Percentiles rank a stretch among this genome's conserved stretches.
Conservation (phyloP, 2,329 filamentous ascomycete genomes). For the Botrytis porri region DNA sequence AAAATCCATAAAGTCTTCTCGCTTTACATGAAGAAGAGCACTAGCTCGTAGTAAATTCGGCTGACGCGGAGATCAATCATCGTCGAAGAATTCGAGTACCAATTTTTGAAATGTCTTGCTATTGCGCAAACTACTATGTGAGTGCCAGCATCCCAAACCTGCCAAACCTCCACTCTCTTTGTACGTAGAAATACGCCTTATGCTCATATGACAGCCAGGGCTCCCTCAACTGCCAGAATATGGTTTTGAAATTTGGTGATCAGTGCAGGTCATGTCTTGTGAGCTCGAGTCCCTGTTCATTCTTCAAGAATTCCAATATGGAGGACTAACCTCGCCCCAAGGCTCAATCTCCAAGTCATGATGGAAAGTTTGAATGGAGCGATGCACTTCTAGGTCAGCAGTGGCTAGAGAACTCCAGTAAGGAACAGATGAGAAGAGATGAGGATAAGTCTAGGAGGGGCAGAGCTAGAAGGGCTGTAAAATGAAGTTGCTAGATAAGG, state of each 20-base stretch:
- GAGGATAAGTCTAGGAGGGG: background rate
- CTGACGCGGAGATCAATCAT: background rate
- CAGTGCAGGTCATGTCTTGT: conserved; percentile 12
- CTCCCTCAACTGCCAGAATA: conserved; percentile 15
- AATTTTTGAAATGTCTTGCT: conserved; percentile 8
- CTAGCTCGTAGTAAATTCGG: background rate
- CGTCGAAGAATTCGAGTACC: background rate
- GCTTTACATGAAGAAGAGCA: background rate
- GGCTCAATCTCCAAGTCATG: background rate
- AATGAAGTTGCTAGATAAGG: background rate
- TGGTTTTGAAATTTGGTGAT: conserved; percentile 11
- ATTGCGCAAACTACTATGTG: conserved; percentile 18
- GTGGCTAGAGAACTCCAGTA: conserved; percentile 4
- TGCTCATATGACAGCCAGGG: background rate
- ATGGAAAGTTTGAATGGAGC: background rate
- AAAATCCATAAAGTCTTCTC: background rate
- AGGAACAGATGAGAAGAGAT: conserved; percentile 4
- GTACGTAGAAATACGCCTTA: background rate
- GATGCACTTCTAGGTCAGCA: background rate
- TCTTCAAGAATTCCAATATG: background rate
- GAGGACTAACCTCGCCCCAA: background rate
- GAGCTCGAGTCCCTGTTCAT: background rate
- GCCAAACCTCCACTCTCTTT: too few species aligned
- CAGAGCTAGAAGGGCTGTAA: background rate
- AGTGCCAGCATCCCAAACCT: background rate